Evolutionary conservation across 2,329 filamentous ascomycete genomes (phyloP), one percentile per base, ranked within the genome.

Genomic region (Trichoderma polysporum): DNA sequence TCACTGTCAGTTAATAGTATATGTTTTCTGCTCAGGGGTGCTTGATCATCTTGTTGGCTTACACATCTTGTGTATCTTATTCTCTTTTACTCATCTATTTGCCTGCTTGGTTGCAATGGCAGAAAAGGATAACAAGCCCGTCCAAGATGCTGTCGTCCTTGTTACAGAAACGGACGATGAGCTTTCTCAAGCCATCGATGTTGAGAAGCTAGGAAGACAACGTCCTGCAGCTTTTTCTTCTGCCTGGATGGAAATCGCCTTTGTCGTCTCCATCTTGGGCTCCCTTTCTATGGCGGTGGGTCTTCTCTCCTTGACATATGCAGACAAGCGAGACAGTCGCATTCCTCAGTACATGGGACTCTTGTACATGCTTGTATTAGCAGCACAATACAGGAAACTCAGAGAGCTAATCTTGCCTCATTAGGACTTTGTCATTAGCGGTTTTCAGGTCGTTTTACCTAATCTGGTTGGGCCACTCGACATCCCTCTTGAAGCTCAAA

Each of bases 351-450:
- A 19, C 9, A 17, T 15, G 53, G 41, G 29, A 29, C 17, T 7
- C n/a, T 33, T 35, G 62, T 22, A 33, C 39, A 66, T 58, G 56
- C 54, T 33, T 35, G 10, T 37, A 45, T 56, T 50, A 15, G 45
- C 45, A 35, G 45, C 31, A n/a, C 19, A 17, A 33, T 52, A 33
- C 10, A 8, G 5, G 13, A 41, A 19, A 3, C 22, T 37, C n/a
- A 53, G 4, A 33, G 37, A n/a, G 33, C 62, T 57, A 50, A 58
- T 53, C 57, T 50, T 37, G 31, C 31, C 31, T 29, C 33, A 27
- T 49, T 45, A 87, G 82, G 90, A 92, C 76, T 93, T 89, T 76
- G 89, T 90, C 74, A 85, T 93, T 47, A 90, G 89, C 61, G 91
- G 91, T 17, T 94, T 93, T 74, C 85, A 84, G 57, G 88, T 90